A percentile compares a stretch with the other conserved stretches of the same genome.
Evolutionary conservation across 345 rosid genomes (phyloP).

Genomic region (Arabidopsis suecica): DNA sequence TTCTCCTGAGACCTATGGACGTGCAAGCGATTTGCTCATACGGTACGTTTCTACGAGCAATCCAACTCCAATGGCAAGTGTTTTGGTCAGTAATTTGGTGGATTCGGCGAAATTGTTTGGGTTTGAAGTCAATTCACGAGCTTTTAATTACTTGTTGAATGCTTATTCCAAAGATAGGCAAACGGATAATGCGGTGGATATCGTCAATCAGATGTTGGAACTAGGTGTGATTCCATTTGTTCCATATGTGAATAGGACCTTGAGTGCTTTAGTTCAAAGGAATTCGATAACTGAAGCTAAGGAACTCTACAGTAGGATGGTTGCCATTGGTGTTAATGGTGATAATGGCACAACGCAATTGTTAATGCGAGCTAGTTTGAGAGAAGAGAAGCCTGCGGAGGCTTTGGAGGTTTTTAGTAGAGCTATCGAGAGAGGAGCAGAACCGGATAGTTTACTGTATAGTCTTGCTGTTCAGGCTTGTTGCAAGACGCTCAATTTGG

Average conservation of each 20-base stretch:
- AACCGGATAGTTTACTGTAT: constrained; percentile 58
- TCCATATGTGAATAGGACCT: constrained; percentile 46
- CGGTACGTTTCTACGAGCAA: constrained; percentile 48
- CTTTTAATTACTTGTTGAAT: constrained; percentile 65
- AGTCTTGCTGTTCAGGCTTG: constrained; percentile 55
- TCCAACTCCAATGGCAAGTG: constrained; percentile 47
- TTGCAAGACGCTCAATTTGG: constrained; percentile 51
- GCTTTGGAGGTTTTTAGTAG: constrained; percentile 54
- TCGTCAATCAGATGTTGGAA: constrained; percentile 54
- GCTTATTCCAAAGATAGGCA: constrained; percentile 54
- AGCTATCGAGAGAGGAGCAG: constrained; percentile 54
- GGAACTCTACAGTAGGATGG: constrained; percentile 58
- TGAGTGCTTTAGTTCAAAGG: constrained; percentile 54
- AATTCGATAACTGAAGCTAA: constrained; percentile 52
- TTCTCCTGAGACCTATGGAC: constrained; percentile 41
- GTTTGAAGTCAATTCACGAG: constrained; percentile 51
- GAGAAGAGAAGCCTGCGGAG: constrained; percentile 55
- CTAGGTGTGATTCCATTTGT: constrained; percentile 47
- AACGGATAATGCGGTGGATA: constrained; percentile 53
- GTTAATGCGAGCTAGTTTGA: constrained; percentile 64
- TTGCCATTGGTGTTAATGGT: constrained; percentile 51
- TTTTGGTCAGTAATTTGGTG: constrained; percentile 51
- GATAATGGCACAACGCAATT: constrained; percentile 51
- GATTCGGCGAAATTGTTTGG: constrained; percentile 50
- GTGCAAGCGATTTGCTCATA: constrained; percentile 52